phyloP scores from a whole-genome alignment of 129 eudicot genomes.

The Lactuca sativa region DNA sequence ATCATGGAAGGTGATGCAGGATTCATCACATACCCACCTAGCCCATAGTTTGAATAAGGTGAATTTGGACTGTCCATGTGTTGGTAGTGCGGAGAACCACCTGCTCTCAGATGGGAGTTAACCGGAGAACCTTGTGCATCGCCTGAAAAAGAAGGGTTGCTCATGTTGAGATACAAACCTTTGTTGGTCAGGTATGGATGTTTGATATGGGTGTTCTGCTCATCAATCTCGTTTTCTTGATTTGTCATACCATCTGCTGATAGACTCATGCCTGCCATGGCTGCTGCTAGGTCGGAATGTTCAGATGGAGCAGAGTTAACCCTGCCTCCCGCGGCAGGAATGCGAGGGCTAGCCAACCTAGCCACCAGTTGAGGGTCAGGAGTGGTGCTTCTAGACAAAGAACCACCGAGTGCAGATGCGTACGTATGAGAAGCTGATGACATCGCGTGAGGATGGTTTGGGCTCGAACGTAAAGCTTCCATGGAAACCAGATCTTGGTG shows the following conservation, averaged over 20 bases:
- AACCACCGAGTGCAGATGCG: conserved; percentile 85
- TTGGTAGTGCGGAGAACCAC: conserved; percentile 55
- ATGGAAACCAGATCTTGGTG: conserved; percentile 43
- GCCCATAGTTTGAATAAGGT: conserved; percentile 38
- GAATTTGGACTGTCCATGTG: conserved; percentile 61
- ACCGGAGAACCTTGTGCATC: conserved; percentile 36
- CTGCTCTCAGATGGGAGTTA: conserved; percentile 43
- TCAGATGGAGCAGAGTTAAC: conserved; percentile 26
- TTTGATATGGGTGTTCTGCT: neutral
- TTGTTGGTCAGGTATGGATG: neutral
- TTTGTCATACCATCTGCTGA: conserved; percentile 42
- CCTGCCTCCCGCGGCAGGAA: conserved; percentile 60
- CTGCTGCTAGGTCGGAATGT: conserved; percentile 60
- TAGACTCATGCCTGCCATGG: conserved; percentile 59
- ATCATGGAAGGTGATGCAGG: conserved; percentile 64
- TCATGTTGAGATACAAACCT: neutral
- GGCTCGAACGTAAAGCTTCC: conserved; percentile 31
- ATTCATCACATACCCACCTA: conserved; percentile 53
- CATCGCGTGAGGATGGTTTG: conserved; percentile 31
- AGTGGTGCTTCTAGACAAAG: conserved; percentile 83
- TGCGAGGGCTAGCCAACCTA: conserved; percentile 70
- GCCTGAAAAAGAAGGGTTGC: neutral
- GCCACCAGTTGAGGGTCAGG: conserved; percentile 77
- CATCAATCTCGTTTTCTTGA: neutral
- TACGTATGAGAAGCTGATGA: conserved; percentile 61